phyloP scores from a whole-genome alignment of 2,329 filamentous ascomycete species.

The Fusarium sp. region DNA sequence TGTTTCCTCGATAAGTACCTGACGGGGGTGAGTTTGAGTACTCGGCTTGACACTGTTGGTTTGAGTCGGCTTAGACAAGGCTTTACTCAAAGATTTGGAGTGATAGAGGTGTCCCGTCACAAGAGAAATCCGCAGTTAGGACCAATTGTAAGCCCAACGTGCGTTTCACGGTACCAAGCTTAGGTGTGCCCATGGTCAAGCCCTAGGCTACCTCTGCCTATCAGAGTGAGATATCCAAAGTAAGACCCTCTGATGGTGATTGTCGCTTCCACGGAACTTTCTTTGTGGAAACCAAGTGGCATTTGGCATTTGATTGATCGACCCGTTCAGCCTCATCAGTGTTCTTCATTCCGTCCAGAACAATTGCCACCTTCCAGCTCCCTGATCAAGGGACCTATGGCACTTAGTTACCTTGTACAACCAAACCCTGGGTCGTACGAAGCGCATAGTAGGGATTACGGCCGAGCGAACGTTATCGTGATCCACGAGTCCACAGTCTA shows the following conservation, averaged over 20 bases:
- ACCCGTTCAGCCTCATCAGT: constrained; percentile 37
- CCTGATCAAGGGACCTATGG: background rate
- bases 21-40: background rate
- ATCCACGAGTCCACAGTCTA: constrained; percentile 33
- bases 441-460: constrained; percentile 2
- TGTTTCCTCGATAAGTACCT: background rate
- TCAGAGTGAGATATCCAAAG: constrained; percentile 19
- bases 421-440: constrained; percentile 8
- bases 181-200: constrained; percentile 25
- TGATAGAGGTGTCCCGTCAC: constrained; percentile 9
- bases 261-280: constrained; percentile 33
- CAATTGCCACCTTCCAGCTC: constrained; percentile 32
- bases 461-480: constrained; percentile 20
- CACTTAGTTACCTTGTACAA: constrained; percentile 1
- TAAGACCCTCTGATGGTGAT: constrained; percentile 28
- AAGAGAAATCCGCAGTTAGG: constrained; percentile 17
- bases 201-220: constrained; percentile 30
- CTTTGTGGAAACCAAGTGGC: constrained; percentile 30
- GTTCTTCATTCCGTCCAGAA: constrained; percentile 41
- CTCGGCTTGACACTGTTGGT: constrained; percentile 15
- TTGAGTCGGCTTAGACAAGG: constrained; percentile 14
- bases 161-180: constrained; percentile 25
- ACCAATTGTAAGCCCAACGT: constrained; percentile 30
- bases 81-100: background rate
- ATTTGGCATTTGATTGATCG: constrained; percentile 28